phyloP scores from a whole-genome alignment of 768 basidiomycete species.

The Tulasnella sp. region DNA sequence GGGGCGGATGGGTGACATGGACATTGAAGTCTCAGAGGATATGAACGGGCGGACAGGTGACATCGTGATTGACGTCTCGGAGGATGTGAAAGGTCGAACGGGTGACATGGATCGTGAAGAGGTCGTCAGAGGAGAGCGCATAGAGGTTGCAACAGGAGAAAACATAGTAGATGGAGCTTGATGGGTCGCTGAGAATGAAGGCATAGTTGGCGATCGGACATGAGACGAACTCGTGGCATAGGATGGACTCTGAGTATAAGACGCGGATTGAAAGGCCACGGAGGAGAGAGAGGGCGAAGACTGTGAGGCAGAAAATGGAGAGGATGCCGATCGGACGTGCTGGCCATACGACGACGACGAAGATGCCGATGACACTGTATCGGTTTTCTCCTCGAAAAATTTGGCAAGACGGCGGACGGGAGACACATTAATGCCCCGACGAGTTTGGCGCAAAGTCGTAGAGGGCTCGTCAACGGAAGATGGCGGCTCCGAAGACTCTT shows the following conservation, averaged over 20 bases:
- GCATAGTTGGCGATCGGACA: slow-evolving; percentile 12
- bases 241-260: neutral
- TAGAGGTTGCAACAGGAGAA: neutral
- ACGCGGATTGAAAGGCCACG: neutral
- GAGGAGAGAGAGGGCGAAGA: slow-evolving; percentile 6
- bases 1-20: slow-evolving; percentile 24
- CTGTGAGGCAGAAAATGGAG: neutral
- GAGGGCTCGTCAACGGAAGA: neutral
- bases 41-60: neutral
- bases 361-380: neutral
- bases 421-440: neutral
- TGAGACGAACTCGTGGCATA: too few relatives aligned
- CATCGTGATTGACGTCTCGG: neutral
- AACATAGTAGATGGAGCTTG: slow-evolving; percentile 16
- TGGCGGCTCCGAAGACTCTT: neutral
- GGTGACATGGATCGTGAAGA: slow-evolving; percentile 22
- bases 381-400: slow-evolving; percentile 4
- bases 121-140: neutral
- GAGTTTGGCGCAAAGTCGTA: neutral
- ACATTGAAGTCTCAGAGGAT: slow-evolving; percentile 28
- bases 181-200: neutral
- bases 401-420: slow-evolving; percentile 11
- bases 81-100: slow-evolving; percentile 34
- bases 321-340: neutral
- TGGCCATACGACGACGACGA: neutral